Evolutionary conservation across 225 moss, liverwort and hornwort genomes (phyloP).

Genomic region (Rhytidiadelphus loreus): DNA sequence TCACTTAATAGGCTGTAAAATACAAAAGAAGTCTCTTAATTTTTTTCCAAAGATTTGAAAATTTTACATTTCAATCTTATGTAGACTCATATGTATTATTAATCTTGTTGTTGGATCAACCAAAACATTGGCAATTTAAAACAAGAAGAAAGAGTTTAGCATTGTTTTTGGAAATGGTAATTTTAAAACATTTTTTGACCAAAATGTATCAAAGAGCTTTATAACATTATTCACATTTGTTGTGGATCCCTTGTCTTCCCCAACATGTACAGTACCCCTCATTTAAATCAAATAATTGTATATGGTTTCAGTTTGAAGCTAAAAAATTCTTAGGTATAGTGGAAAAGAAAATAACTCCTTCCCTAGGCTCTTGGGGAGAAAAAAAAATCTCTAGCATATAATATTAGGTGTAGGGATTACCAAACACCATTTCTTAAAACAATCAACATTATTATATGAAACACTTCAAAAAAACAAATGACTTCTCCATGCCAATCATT

Average conservation of each 20-base stretch:
- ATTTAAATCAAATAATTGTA: background rate
- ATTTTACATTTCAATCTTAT: background rate
- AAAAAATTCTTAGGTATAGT: rapidly evolving
- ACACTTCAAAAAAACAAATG: no score
- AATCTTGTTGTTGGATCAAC: background rate
- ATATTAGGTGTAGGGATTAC: no score
- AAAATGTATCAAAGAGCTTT: background rate
- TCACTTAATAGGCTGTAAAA: no score
- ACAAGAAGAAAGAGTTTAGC: background rate
- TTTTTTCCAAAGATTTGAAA: background rate
- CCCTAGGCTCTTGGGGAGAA: rapidly evolving
- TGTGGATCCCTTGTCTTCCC: rapidly evolving
- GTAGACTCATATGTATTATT: rapidly evolving
- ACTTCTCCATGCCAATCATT: background rate
- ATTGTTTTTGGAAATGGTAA: background rate
- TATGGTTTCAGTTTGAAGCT: rapidly evolving
- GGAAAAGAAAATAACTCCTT: rapidly evolving
- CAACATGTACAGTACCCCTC: rapidly evolving
- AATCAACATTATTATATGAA: background rate
- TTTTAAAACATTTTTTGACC: background rate
- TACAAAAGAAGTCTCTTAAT: no score
- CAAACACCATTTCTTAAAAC: background rate
- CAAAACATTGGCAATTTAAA: background rate
- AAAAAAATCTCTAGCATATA: background rate
- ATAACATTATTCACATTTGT: background rate